Evolutionary conservation across 768 basidiomycete species (phyloP).

Genomic region (Phylloporus arenicola): DNA sequence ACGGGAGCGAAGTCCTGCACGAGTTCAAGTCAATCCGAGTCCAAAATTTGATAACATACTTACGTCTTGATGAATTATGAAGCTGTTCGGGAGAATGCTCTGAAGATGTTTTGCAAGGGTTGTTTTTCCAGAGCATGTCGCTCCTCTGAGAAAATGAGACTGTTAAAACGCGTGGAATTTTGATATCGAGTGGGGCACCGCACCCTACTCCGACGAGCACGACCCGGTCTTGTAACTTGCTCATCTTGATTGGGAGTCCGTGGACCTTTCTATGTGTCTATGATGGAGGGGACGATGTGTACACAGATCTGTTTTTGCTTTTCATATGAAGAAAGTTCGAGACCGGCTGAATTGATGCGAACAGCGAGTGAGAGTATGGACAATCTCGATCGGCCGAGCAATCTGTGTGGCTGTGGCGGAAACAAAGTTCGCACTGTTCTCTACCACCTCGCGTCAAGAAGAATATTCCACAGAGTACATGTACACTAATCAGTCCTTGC

Average conservation of each 20-base stretch:
- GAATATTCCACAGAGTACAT: neutral
- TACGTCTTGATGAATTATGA: constrained; percentile 92
- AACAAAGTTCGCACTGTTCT: too few species aligned
- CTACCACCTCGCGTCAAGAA: too few species aligned
- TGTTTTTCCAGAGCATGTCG: constrained; percentile 94
- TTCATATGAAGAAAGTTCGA: neutral
- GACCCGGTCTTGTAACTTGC: constrained; percentile 15
- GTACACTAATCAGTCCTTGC: neutral
- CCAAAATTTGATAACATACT: constrained; percentile 25
- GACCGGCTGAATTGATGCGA: neutral
- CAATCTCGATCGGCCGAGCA: neutral
- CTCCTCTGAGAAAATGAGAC: constrained; percentile 51
- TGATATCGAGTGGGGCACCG: neutral
- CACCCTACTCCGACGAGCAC: constrained; percentile 56
- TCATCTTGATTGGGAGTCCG: constrained; percentile 12
- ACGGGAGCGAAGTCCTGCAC: constrained; percentile 88
- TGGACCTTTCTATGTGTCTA: neutral
- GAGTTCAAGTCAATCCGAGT: neutral
- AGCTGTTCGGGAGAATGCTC: constrained; percentile 65
- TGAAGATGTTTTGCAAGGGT: constrained; percentile 88
- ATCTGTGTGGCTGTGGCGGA: neutral
- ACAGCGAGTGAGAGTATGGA: too few species aligned
- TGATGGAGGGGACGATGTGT: neutral
- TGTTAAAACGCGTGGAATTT: neutral
- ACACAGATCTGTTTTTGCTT: neutral